A percentile compares a stretch with the other conserved stretches of the same genome.
Conservation (phyloP, 164 flowering plant species). For the Magnolia officinalis region DNA sequence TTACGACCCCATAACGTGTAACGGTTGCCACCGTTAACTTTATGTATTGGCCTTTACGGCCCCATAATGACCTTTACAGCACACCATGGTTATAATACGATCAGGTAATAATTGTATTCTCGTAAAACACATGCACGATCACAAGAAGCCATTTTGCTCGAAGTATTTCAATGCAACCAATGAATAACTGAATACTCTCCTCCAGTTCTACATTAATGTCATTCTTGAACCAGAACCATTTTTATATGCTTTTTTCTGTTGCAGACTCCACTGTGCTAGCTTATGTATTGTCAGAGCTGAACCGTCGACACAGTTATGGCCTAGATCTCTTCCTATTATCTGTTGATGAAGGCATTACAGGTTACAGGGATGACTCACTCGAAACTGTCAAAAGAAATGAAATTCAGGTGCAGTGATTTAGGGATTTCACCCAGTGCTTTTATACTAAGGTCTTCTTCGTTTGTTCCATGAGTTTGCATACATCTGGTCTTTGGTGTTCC, state of each 20-base stretch:
- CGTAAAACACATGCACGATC: no score
- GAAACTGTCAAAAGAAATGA: constrained; percentile 98
- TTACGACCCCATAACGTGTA: no score
- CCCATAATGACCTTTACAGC: no score
- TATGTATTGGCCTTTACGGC: no score
- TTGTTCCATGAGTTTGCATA: neutral
- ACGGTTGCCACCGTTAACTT: no score
- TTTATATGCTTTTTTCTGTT: constrained; percentile 2
- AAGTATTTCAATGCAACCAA: no score
- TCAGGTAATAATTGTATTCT: no score
- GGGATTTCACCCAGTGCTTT: neutral
- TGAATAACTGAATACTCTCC: no score
- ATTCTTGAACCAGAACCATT: neutral
- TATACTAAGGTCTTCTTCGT: neutral
- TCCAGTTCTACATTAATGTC: no score
- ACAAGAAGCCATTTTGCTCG: no score
- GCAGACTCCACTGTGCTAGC: constrained; percentile 99
- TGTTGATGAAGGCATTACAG: constrained; percentile 96
- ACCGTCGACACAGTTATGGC: constrained; percentile 80
- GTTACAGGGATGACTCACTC: constrained; percentile 96
- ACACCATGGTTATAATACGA: no score
- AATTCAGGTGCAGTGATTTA: constrained; percentile 52
- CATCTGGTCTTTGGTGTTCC: neutral
- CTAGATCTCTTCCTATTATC: constrained; percentile 88
- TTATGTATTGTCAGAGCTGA: constrained; percentile 78